Conservation (phyloP, 371 early-diverging fungal species). For the Mucor saturninus region DNA sequence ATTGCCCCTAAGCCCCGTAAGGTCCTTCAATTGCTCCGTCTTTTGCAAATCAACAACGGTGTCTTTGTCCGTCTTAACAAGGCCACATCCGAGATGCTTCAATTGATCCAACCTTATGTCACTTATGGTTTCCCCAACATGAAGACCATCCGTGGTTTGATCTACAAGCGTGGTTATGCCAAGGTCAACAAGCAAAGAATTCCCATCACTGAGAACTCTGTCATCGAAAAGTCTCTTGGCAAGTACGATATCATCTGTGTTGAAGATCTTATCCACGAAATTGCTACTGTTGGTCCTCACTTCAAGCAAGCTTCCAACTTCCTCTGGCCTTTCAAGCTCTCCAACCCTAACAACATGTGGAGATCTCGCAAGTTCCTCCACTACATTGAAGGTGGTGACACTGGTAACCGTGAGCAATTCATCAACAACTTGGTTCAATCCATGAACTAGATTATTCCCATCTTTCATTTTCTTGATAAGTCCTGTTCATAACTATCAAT, state of each 20-base stretch:
- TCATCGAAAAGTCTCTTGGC: constrained; percentile 96
- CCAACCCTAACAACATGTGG: constrained; percentile 98
- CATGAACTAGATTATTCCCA: constrained; percentile 88
- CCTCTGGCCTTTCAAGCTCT: constrained; percentile 99
- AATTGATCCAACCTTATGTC: constrained; percentile 97
- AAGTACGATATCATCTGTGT: constrained; percentile 96
- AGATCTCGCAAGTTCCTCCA: constrained; percentile 93
- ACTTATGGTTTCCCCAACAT: constrained; percentile 98
- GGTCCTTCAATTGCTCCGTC: constrained; percentile 98
- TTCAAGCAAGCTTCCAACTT: constrained; percentile 92
- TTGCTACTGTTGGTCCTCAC: constrained; percentile 98
- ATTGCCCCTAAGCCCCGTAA: constrained; percentile 99
- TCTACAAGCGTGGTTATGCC: constrained; percentile 99
- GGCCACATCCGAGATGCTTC: constrained; percentile 98
- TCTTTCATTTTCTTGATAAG: background rate
- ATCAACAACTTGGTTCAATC: constrained; percentile 96
- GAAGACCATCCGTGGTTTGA: constrained; percentile 97
- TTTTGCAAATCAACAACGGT: constrained; percentile 99
- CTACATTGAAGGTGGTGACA: constrained; percentile 98
- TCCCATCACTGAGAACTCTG: constrained; percentile 95
- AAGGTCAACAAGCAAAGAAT: constrained; percentile 97
- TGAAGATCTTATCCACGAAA: constrained; percentile 99
- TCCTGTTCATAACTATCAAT: background rate
- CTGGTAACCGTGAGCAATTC: constrained; percentile 96
- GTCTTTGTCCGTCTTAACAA: constrained; percentile 98